These are phyloP conservation scores for Penicillium sp. DNA, from an alignment of 2,329 filamentous ascomycete species.

Conservation along the genomic window DNA sequence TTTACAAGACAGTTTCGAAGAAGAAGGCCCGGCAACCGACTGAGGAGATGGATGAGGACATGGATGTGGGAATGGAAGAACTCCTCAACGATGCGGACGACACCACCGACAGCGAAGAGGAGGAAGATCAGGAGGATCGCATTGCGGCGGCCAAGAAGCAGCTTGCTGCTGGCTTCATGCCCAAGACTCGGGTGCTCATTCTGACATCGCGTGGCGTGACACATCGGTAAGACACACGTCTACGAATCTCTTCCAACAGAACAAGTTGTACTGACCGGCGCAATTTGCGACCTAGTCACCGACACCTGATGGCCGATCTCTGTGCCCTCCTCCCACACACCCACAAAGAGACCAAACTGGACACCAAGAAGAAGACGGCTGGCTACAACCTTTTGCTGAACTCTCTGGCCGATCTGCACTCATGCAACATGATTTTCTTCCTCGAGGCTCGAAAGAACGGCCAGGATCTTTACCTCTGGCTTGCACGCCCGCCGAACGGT, in stretches of 20 bases:
- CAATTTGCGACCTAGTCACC: constrained; percentile 66
- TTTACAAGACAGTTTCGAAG: constrained; percentile 73
- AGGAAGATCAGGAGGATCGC: constrained; percentile 30
- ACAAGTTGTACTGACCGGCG: constrained; percentile 11
- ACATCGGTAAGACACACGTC: constrained; percentile 60
- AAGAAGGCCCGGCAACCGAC: constrained; percentile 45
- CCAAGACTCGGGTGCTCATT: constrained; percentile 69
- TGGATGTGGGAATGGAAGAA: constrained; percentile 40
- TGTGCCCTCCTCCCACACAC: constrained; percentile 85
- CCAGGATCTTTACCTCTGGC: constrained; percentile 91
- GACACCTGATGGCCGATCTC: constrained; percentile 88
- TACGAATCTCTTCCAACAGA: too few species aligned
- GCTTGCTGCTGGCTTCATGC: constrained; percentile 38
- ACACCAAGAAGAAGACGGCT: constrained; percentile 74
- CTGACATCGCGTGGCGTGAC: constrained; percentile 91
- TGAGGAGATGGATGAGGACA: constrained; percentile 49
- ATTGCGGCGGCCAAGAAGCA: constrained; percentile 32
- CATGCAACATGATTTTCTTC: constrained; percentile 92
- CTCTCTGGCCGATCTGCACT: constrained; percentile 73
- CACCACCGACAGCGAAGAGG: constrained; percentile 40
- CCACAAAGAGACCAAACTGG: constrained; percentile 93
- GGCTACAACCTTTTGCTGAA: constrained; percentile 71
- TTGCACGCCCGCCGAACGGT: constrained; percentile 84
- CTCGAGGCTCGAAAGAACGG: constrained; percentile 87
- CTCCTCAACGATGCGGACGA: constrained; percentile 37